Evolutionary conservation across 345 rosid species (phyloP), one percentile per base, ranked within the genome.

Genomic region (Anastatica hierochuntica): DNA sequence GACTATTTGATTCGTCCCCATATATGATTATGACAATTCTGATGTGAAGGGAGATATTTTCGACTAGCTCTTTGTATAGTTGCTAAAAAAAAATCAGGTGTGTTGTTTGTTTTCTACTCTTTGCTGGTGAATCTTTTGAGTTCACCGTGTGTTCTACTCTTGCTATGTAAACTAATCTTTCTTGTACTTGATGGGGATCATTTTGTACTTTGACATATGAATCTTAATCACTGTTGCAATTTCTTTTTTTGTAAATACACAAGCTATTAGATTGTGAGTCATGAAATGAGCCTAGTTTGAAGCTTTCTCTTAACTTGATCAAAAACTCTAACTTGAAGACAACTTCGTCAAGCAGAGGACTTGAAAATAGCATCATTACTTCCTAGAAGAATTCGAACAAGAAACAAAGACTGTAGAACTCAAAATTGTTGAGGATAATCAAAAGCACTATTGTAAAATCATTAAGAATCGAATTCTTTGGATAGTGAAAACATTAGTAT

Each of bases 51-150:
- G 44, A 55, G 56, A 24, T 7, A 24, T 24, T 24, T 24, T 7
- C 27, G 27, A 24, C 5, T 24, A 24, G 27, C 27, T 24, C 6
- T 24, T 43, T 64, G 58, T 64, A 56, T 57, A 64, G 70, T 65
- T 43, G 58, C 58, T 56, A 24, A 24, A 24, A 14, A 49, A 65
- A 26, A n/a, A n/a, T n/a, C 34, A 43, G 33, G 64, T 26, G 34
- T 65, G 47, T 65, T 43, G 45, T 24, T 24, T 48, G 51, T 56
- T 63, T 64, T 64, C 33, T 56, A 16, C 57, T 64, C 44, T 48
- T 55, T 24, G 39, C 38, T 34, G 37, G 44, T 24, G 56, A 47
- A 33, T 40, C 50, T 24, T 24, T 3, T 15, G 56, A 23, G 10
- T 31, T 55, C 38, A 23, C 21, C 56, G 27, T 24, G 62, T 64